Percentiles rank a stretch among this genome's conserved stretches.
These are phyloP conservation scores for Penicillium sp. DNA, from an alignment of 2,329 filamentous ascomycete species.

Conservation along the genomic window DNA sequence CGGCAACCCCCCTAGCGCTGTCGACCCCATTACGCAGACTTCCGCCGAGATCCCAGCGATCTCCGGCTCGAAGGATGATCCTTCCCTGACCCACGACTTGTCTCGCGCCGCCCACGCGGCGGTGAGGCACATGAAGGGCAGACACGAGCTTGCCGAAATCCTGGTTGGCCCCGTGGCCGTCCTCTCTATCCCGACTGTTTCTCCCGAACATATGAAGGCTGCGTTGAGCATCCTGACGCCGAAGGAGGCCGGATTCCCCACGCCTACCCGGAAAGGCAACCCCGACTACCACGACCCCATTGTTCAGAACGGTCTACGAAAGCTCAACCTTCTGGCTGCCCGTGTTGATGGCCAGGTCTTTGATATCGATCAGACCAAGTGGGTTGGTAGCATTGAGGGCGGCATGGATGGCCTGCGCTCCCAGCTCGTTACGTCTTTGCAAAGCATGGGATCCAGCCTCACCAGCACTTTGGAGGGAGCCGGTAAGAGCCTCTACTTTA, in stretches of 20 bases:
- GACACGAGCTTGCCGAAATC: constrained; percentile 71
- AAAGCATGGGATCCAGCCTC: constrained; percentile 76
- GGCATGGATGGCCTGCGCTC: constrained; percentile 79
- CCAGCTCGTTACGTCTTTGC: constrained; percentile 80
- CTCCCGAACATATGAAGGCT: constrained; percentile 80
- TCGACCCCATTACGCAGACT: constrained; percentile 36
- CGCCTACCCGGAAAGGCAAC: constrained; percentile 74
- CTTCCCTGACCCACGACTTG: constrained; percentile 61
- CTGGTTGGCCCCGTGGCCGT: constrained; percentile 80
- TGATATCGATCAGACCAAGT: constrained; percentile 71
- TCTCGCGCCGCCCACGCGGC: constrained; percentile 59
- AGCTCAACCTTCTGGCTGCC: constrained; percentile 84
- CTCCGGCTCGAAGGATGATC: constrained; percentile 40
- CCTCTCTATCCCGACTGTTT: constrained; percentile 79
- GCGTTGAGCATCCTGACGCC: constrained; percentile 80
- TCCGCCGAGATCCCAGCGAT: constrained; percentile 33
- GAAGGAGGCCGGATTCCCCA: constrained; percentile 71
- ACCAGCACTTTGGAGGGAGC: constrained; percentile 79
- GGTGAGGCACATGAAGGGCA: constrained; percentile 55
- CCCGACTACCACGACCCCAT: constrained; percentile 79
- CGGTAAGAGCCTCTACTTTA: constrained; percentile 81
- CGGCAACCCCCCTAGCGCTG: constrained; percentile 28
- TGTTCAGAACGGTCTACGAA: constrained; percentile 82
- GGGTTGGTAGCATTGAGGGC: constrained; percentile 77
- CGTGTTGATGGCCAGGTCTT: constrained; percentile 85